Percentiles rank a stretch among this genome's conserved stretches.
Conservation (phyloP, 805 yeast genomes). For the Wickerhamiella brachini region DNA sequence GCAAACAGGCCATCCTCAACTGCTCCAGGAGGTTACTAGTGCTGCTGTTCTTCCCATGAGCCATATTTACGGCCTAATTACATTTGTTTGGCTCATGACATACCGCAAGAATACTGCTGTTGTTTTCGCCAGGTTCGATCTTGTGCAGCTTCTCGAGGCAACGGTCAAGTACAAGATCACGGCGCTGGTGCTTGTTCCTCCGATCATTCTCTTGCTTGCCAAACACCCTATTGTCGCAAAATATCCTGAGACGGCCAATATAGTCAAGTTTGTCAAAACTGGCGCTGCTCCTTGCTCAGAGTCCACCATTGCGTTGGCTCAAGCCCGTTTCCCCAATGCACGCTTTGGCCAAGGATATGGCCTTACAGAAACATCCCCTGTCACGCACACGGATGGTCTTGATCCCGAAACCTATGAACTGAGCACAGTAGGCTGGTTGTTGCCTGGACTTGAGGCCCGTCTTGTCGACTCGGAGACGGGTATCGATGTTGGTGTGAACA, state of each 20-base stretch:
- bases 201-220: slow-evolving; percentile 33
- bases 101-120: slow-evolving; percentile 16
- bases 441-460: slow-evolving; percentile 37
- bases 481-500: slow-evolving; percentile 38
- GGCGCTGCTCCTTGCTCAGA: slow-evolving; percentile 36
- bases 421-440: slow-evolving; percentile 34
- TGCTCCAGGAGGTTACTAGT: slow-evolving; percentile 20
- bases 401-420: slow-evolving; percentile 30
- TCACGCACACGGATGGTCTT: slow-evolving; percentile 27
- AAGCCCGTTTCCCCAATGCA: slow-evolving; percentile 8
- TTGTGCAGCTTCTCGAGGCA: slow-evolving; percentile 20
- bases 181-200: slow-evolving; percentile 31
- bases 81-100: slow-evolving; percentile 18
- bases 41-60: slow-evolving; percentile 25
- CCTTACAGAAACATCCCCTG: slow-evolving; percentile 51
- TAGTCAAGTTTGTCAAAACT: slow-evolving; percentile 24
- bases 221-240: slow-evolving; percentile 31
- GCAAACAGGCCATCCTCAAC: slow-evolving; percentile 3
- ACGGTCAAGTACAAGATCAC: slow-evolving; percentile 25
- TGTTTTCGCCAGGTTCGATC: slow-evolving; percentile 24
- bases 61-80: slow-evolving; percentile 23
- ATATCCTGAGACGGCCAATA: slow-evolving; percentile 29
- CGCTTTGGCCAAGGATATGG: slow-evolving; percentile 28
- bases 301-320: slow-evolving; percentile 8
- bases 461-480: slow-evolving; percentile 27